phyloP scores from a whole-genome alignment of 2,329 filamentous ascomycete species.

The Penicillium sp. region DNA sequence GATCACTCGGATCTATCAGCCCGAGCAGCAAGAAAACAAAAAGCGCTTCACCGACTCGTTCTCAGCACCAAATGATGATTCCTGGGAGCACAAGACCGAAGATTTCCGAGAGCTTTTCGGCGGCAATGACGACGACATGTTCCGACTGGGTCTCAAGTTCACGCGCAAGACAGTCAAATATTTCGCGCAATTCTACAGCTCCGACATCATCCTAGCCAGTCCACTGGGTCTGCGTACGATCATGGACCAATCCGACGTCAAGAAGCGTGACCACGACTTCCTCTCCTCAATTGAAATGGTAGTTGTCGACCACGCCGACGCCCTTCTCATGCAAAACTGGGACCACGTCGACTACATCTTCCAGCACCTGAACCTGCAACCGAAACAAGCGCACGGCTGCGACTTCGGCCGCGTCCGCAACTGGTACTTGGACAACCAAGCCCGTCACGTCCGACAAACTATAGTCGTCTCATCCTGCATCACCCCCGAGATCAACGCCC shows the following conservation, averaged over 20 bases:
- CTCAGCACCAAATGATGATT: constrained; percentile 65
- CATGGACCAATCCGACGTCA: constrained; percentile 74
- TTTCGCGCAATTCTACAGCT: constrained; percentile 93
- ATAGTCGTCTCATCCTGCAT: constrained; percentile 78
- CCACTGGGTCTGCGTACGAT: constrained; percentile 87
- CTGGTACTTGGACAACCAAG: constrained; percentile 91
- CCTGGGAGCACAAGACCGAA: constrained; percentile 72
- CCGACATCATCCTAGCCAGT: constrained; percentile 89
- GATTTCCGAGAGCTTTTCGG: constrained; percentile 89
- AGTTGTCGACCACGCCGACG: constrained; percentile 87
- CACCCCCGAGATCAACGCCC: constrained; percentile 80
- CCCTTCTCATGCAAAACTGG: constrained; percentile 97
- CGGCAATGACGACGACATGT: constrained; percentile 97
- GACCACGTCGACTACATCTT: constrained; percentile 93
- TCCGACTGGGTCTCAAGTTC: constrained; percentile 92
- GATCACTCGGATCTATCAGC: constrained; percentile 72
- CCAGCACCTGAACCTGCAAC: constrained; percentile 85
- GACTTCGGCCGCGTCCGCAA: constrained; percentile 87
- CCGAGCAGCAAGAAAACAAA: constrained; percentile 92
- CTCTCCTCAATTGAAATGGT: constrained; percentile 90
- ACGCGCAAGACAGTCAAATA: constrained; percentile 94
- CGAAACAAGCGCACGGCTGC: constrained; percentile 84
- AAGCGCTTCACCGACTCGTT: constrained; percentile 89
- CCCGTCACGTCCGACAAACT: constrained; percentile 79
- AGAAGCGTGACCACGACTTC: constrained; percentile 80